phyloP scores from a whole-genome alignment of 495 filamentous ascomycete species.

The Astrothelium subdiscretum region DNA sequence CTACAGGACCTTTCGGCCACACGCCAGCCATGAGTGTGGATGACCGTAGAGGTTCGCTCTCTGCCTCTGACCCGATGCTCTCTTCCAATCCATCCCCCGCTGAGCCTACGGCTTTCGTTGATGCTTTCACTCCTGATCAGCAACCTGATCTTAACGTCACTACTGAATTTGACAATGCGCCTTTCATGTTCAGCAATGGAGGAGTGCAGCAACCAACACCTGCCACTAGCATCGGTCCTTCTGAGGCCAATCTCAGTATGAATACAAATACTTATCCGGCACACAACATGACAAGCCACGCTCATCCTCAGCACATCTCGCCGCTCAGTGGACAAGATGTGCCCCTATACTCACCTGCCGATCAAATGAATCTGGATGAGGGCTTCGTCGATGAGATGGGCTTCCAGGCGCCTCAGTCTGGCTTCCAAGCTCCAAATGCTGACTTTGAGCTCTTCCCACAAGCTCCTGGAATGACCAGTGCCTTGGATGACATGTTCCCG shows the following conservation, averaged over 20 bases:
- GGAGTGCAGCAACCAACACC: conserved; percentile 22
- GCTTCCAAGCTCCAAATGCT: not conserved
- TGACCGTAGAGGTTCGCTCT: conserved; percentile 3
- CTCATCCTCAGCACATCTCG: conserved; percentile 4
- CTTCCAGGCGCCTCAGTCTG: not conserved
- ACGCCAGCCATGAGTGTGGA: conserved; percentile 12
- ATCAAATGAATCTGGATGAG: conserved; percentile 15
- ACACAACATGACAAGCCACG: conserved; percentile 2
- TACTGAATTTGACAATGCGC: not conserved
- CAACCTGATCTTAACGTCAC: not conserved
- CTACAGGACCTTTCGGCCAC: conserved; percentile 10
- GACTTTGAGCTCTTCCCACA: conserved; percentile 18
- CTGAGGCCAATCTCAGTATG: not conserved
- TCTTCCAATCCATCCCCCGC: conserved; percentile 18
- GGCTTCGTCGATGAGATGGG: conserved; percentile 3
- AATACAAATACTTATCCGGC: not conserved
- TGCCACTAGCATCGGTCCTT: conserved; percentile 1
- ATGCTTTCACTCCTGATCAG: not conserved
- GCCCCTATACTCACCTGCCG: not conserved
- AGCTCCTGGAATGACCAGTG: not conserved
- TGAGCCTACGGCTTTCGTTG: conserved; percentile 10
- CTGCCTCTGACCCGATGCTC: conserved; percentile 12
- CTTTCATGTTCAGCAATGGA: conserved; percentile 17
- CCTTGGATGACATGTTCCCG: conserved; percentile 18
- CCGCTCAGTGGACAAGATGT: conserved; percentile 2